Base-by-base conservation (phyloP, 345 rosid genomes). In the Turnera subulata region DNA sequence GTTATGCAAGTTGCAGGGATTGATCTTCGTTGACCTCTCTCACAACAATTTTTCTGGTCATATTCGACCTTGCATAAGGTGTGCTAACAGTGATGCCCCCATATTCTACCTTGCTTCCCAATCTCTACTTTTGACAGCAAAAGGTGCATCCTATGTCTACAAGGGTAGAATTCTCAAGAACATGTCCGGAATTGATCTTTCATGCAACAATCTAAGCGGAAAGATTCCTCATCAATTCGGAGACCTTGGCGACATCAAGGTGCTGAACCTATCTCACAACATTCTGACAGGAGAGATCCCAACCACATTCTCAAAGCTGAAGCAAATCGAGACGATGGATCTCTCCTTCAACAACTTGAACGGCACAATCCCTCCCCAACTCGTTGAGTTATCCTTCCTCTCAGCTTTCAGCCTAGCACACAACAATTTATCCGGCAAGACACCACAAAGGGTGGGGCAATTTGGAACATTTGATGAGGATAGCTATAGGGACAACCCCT, bases 111-210 rank as follows among this genome's bases (percentile, higher is more conserved):
- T n/a, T 55, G n/a, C n/a, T n/a, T 75, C 7, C 26, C 33, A 26
- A 32, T 18, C 39, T 52, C n/a, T 52, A 17, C 20, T 15, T 9
- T 1, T 52, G 5, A 52, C 55, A 52, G n/a, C 24, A 32, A 52
- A 52, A 20, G 29, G 14, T 52, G 42, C 35, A 29, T 29, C 39
- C 6, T 16, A 55, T n/a, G 40, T 56, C 9, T 73, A 65, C 42
- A 11, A 6, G 4, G 73, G 69, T 2, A 14, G 10, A 0, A 32
- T 22, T 20, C 33, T 61, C 0, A 0, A 0, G 0, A 42, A 2
- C 16, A 53, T 83, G 53, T 61, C 55, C 1, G 82, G 79, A 29
- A 2, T 77, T 0, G 82, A 82, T 44, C 26, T 80, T 18, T 80
- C 82, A 1, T 21, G 15, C 0, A 82, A 82, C 16, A 64, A 66